phyloP scores from a whole-genome alignment of 768 basidiomycete genomes.

The Tylopilus plumbeoviolaceoides region DNA sequence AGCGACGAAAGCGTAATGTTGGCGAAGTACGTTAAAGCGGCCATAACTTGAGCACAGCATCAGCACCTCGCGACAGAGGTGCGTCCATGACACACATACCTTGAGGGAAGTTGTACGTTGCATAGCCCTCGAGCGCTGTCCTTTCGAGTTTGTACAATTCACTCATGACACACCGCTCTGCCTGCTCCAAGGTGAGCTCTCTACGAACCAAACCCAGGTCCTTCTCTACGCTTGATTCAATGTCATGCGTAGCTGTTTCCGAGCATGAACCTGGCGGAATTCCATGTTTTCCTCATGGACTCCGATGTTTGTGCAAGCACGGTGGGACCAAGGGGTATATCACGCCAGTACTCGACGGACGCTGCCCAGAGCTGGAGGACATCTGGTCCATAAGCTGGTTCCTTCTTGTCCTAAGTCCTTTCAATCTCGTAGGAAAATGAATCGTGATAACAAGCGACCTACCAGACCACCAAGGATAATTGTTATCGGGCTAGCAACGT shows the following conservation, averaged over 20 bases:
- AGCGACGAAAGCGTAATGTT: slow-evolving; percentile 84
- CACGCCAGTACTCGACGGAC: slow-evolving; percentile 83
- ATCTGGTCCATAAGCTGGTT: slow-evolving; percentile 83
- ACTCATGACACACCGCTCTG: slow-evolving; percentile 84
- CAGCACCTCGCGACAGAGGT: background rate
- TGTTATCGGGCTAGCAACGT: slow-evolving; percentile 80
- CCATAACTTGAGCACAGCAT: slow-evolving; percentile 50
- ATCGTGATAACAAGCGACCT: slow-evolving; percentile 12
- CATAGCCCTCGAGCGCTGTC: slow-evolving; percentile 66
- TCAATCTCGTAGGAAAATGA: background rate
- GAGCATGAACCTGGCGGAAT: slow-evolving; percentile 38
- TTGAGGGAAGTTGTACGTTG: slow-evolving; percentile 74
- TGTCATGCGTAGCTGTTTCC: background rate
- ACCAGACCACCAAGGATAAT: slow-evolving; percentile 79
- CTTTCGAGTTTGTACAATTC: slow-evolving; percentile 73
- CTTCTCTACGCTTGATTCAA: slow-evolving; percentile 14
- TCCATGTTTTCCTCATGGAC: slow-evolving; percentile 54
- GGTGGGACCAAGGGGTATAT: slow-evolving; percentile 80
- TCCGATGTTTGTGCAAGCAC: slow-evolving; percentile 73
- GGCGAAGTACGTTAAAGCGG: slow-evolving; percentile 68
- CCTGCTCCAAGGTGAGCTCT: slow-evolving; percentile 40
- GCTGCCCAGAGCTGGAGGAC: slow-evolving; percentile 89
- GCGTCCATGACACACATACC: slow-evolving; percentile 40
- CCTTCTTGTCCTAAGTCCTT: slow-evolving; percentile 53
- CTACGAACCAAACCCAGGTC: slow-evolving; percentile 61